Conservation (phyloP, 306 rosid genomes). For the Sechiopsis laciniata region DNA sequence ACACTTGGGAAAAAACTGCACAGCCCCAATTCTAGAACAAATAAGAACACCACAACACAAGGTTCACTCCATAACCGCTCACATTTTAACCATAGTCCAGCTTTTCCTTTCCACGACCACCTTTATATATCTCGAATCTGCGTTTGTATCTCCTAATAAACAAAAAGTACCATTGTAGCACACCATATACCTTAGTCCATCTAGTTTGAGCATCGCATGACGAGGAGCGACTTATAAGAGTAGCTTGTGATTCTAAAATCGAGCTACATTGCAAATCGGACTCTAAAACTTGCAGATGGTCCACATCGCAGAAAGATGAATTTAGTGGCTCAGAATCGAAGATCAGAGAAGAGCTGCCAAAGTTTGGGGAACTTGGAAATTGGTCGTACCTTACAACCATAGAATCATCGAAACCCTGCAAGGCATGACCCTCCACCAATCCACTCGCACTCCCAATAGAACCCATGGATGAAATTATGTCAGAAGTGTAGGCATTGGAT, state of each 20-base stretch:
- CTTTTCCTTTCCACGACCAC: constrained; percentile 21
- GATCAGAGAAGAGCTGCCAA: constrained; percentile 50
- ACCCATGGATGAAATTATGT: constrained; percentile 67
- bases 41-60: background rate
- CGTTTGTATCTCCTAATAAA: constrained; percentile 26
- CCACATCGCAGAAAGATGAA: constrained; percentile 55
- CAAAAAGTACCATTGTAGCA: constrained; percentile 71
- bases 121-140: constrained; percentile 27
- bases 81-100: constrained; percentile 2
- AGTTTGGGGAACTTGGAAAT: constrained; percentile 47
- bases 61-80: background rate
- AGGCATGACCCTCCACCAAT: constrained; percentile 59
- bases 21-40: background rate
- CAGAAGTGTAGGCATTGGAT: constrained; percentile 60
- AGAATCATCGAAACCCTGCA: constrained; percentile 50
- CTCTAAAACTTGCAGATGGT: constrained; percentile 61
- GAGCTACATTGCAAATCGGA: constrained; percentile 34
- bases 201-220: constrained; percentile 52
- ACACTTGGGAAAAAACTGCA: background rate
- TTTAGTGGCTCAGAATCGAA: constrained; percentile 53
- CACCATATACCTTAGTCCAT: constrained; percentile 76
- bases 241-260: constrained; percentile 44
- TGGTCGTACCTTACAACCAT: constrained; percentile 59
- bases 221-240: constrained; percentile 52
- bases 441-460: constrained; percentile 49